Percentiles rank a stretch among this genome's conserved stretches.
These are phyloP conservation scores for Typha latifolia DNA, from an alignment of 176 grass and related monocot species.

Conservation along the genomic window DNA sequence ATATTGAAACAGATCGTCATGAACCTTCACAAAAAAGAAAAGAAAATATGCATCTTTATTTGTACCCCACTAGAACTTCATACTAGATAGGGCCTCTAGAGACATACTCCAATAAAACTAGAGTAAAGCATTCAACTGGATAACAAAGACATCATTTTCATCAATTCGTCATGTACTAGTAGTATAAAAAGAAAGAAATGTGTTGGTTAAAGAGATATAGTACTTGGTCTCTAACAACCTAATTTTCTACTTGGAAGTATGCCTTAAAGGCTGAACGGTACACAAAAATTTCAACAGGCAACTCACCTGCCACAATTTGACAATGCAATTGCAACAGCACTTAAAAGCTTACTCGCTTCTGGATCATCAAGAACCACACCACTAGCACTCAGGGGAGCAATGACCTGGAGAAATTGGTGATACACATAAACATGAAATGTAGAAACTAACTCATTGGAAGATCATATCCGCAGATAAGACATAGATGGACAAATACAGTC, in stretches of 20 bases:
- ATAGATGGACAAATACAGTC: no score
- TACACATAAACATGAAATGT: neutral
- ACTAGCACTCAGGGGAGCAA: slow-evolving; percentile 84
- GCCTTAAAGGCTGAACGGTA: no score
- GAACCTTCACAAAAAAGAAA: no score
- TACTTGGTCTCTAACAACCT: neutral
- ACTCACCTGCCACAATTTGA: slow-evolving; percentile 94
- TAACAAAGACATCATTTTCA: no score
- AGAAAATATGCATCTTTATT: no score
- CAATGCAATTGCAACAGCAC: slow-evolving; percentile 86
- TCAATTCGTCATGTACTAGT: no score
- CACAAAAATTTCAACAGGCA: neutral
- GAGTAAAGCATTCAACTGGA: no score
- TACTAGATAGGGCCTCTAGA: neutral
- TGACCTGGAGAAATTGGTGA: slow-evolving; percentile 33
- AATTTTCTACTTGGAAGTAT: no score
- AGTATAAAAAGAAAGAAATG: no score
- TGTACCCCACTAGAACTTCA: neutral
- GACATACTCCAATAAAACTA: neutral
- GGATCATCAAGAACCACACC: slow-evolving; percentile 92
- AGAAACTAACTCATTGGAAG: neutral
- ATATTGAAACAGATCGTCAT: no score
- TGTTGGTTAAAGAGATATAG: no score
- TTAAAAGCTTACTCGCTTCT: slow-evolving; percentile 93
- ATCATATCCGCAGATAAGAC: no score